These are phyloP conservation scores for Macrophomina pseudophaseolina DNA, from an alignment of 2,329 filamentous ascomycete species.

Conservation along the genomic window DNA sequence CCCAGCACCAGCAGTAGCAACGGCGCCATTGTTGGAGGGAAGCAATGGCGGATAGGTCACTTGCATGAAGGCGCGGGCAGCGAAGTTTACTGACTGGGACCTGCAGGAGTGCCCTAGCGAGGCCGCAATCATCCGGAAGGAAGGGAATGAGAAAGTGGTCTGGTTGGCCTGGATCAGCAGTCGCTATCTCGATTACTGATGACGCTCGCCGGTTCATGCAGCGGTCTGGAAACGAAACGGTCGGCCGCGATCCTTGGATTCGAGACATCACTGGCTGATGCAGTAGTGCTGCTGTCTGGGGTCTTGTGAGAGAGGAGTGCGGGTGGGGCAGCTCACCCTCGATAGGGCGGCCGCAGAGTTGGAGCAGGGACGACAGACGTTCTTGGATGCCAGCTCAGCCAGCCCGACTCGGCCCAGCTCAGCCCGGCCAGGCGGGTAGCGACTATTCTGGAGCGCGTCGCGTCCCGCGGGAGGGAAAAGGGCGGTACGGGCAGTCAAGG, in stretches of 20 bases:
- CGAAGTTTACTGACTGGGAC: not conserved
- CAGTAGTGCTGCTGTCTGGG: not conserved
- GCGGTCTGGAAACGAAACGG: slow-evolving; percentile 24
- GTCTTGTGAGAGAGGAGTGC: not conserved
- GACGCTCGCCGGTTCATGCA: not conserved
- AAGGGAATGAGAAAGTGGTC: not conserved
- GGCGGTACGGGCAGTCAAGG: slow-evolving; percentile 2
- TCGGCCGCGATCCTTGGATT: slow-evolving; percentile 18
- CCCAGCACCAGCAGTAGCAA: not conserved
- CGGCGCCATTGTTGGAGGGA: slow-evolving; percentile 10
- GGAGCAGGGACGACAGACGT: not conserved
- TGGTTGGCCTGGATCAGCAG: not conserved
- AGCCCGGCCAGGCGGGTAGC: not conserved
- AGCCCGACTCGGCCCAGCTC: slow-evolving; percentile 4
- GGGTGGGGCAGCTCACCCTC: slow-evolving; percentile 6
- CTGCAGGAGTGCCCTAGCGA: not conserved
- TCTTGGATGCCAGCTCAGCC: slow-evolving; percentile 18
- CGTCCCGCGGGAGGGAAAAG: not conserved
- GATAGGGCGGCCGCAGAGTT: not conserved
- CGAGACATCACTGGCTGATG: slow-evolving; percentile 11
- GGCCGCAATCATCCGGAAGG: slow-evolving; percentile 15
- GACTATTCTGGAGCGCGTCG: not conserved
- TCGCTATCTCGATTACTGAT: not conserved
- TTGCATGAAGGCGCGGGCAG: slow-evolving; percentile 20
- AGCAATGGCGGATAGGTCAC: not conserved